Evolutionary conservation across 306 rosid species (phyloP), one percentile per base, ranked within the genome.

Genomic region (Glycyrrhiza uralensis): DNA sequence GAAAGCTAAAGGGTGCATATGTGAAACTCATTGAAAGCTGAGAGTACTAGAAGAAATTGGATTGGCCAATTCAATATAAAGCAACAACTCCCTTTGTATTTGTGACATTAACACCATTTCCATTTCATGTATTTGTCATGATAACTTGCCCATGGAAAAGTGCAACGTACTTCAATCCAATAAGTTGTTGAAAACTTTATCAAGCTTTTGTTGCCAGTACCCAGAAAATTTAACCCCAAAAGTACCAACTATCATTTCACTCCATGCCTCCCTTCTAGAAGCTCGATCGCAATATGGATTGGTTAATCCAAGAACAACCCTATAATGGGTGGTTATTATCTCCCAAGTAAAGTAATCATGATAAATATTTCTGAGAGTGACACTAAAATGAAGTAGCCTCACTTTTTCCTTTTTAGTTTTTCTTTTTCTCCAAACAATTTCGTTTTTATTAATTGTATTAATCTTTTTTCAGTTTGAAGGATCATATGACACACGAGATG

Each of bases 331-430:
- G 47, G 76, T 76, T 85, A 70, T 74, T 84, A 57, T 70, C 58
- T 67, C 69, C 70, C 36, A 84, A 85, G 87, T 54, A 73, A 87
- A 84, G 90, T 77, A 84, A 84, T 80, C 60, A 72, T 83, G 65
- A 89, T 64, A 26, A 86, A 52, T 20, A 38, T 36, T 35, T 39
- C 35, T 42, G 54, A 52, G 60, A 52, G 66, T 36, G 66, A 62
- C 77, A 60, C 80, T 36, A 49, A 38, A 35, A 66, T 58, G 2
- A 66, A 72, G 76, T 67, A 79, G 66, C 32, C 22, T 41, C 78
- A 44, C 28, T 33, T 22, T 52, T 13, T 1, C 24, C n/a, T 28
- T 57, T 68, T 69, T 7, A n/a, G 22, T 11, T 20, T 56, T 45
- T 13, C 42, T 7, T 22, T 46, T 13, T 4, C 2, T 0, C n/a